phyloP scores from a whole-genome alignment of 805 yeast species.

The Metschnikowia gruessii region DNA sequence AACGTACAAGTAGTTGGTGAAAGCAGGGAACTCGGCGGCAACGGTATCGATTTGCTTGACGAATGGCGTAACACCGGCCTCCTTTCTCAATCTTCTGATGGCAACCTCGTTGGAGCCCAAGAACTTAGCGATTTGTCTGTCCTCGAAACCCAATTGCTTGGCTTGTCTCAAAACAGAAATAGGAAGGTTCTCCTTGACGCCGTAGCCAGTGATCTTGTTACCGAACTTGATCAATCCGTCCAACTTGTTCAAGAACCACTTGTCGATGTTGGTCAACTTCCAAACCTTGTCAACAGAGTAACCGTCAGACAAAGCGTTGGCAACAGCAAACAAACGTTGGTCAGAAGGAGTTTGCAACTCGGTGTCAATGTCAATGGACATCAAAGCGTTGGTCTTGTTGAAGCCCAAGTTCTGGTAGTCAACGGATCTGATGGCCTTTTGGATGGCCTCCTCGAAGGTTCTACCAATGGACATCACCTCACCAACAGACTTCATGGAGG shows the following conservation, averaged over 20 bases:
- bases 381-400: constrained; percentile 75
- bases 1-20: constrained; percentile 89
- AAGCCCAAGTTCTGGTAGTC: constrained; percentile 96
- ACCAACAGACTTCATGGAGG: constrained; percentile 98
- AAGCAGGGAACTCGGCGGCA: constrained; percentile 98
- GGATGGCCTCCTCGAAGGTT: constrained; percentile 96
- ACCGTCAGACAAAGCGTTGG: constrained; percentile 86
- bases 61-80: constrained; percentile 82
- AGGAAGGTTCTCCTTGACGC: constrained; percentile 61
- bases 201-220: constrained; percentile 54
- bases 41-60: constrained; percentile 98
- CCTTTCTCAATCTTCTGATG: constrained; percentile 83
- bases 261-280: constrained; percentile 87
- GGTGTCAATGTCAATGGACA: constrained; percentile 87
- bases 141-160: constrained; percentile 95
- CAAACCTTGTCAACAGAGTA: constrained; percentile 91
- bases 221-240: constrained; percentile 72
- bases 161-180: constrained; percentile 69
- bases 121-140: constrained; percentile 90
- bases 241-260: constrained; percentile 92
- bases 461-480: constrained; percentile 98
- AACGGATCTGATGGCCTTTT: constrained; percentile 94
- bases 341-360: constrained; percentile 98
- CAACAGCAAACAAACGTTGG: constrained; percentile 93
- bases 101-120: constrained; percentile 89